Percentiles rank a stretch among this genome's conserved stretches.
phyloP scores from a whole-genome alignment of 1,139 yeast genomes.

The Kluyveromyces marxianus region DNA sequence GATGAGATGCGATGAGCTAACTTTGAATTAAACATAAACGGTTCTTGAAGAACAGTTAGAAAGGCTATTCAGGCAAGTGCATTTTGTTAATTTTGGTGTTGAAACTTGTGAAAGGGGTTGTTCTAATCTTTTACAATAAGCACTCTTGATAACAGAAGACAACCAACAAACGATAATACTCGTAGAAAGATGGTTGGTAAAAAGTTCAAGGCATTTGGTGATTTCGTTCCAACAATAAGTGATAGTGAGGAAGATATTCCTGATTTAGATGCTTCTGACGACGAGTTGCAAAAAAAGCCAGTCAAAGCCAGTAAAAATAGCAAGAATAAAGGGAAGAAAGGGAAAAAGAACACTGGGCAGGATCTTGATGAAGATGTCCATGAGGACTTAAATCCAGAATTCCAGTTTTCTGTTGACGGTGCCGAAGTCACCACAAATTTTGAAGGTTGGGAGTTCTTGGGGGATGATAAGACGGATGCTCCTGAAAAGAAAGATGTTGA shows the following conservation, averaged over 20 bases:
- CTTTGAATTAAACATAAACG: no score
- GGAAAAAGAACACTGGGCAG: constrained; percentile 19
- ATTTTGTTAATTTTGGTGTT: background rate
- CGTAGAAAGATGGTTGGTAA: constrained; percentile 8
- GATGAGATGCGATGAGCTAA: constrained; percentile 22
- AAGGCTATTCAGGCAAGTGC: no score
- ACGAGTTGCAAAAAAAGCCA: constrained; percentile 29
- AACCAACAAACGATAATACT: no score
- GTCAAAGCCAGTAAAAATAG: constrained; percentile 13
- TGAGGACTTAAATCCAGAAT: constrained; percentile 63
- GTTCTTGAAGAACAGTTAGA: no score
- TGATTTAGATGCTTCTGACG: constrained; percentile 48
- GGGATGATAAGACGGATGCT: constrained; percentile 33
- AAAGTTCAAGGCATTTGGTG: constrained; percentile 23
- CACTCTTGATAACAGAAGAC: no score
- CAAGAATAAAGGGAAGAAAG: constrained; percentile 27
- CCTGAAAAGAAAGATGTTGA: constrained; percentile 58
- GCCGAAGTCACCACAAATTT: constrained; percentile 43
- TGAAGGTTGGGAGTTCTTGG: constrained; percentile 79
- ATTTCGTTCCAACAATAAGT: constrained; percentile 65
- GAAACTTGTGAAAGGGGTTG: background rate
- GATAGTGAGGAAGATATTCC: constrained; percentile 60
- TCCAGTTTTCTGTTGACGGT: constrained; percentile 58
- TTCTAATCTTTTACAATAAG: no score
- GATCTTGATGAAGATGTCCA: constrained; percentile 35